A percentile compares a stretch with the other conserved stretches of the same genome.
Evolutionary conservation across 768 basidiomycete species (phyloP).

Genomic region (Suillus variegatus): DNA sequence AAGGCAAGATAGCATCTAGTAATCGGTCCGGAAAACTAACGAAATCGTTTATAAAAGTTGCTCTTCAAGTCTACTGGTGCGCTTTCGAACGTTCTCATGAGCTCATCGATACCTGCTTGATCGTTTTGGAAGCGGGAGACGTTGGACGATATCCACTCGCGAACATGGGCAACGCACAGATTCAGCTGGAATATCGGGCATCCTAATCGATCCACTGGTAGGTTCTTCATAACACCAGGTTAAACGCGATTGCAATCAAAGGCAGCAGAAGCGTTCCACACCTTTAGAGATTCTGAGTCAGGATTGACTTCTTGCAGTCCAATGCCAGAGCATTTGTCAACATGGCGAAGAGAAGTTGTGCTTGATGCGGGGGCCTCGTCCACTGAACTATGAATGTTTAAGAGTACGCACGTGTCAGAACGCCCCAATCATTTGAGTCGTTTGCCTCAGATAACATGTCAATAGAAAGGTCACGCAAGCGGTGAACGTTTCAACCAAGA

Average conservation of each 20-base stretch:
- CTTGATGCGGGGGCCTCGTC: slow-evolving; percentile 41
- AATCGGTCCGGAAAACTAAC: slow-evolving; percentile 45
- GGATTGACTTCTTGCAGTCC: slow-evolving; percentile 50
- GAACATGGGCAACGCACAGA: slow-evolving; percentile 47
- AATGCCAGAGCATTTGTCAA: slow-evolving; percentile 50
- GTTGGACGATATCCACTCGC: slow-evolving; percentile 53
- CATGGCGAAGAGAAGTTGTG: slow-evolving; percentile 40
- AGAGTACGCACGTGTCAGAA: slow-evolving; percentile 53
- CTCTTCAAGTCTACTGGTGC: not conserved
- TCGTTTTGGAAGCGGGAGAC: slow-evolving; percentile 44
- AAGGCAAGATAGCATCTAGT: slow-evolving; percentile 37
- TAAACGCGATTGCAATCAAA: not conserved
- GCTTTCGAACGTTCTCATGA: slow-evolving; percentile 22
- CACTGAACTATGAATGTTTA: not conserved
- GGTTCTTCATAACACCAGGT: slow-evolving; percentile 37
- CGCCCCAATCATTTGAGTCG: slow-evolving; percentile 58
- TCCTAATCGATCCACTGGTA: slow-evolving; percentile 33
- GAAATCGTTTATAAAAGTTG: slow-evolving; percentile 42
- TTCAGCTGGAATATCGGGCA: slow-evolving; percentile 35
- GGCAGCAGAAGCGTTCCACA: slow-evolving; percentile 20
- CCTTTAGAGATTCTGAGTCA: slow-evolving; percentile 53
- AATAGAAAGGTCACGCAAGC: too few relatives aligned
- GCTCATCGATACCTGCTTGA: slow-evolving; percentile 45
- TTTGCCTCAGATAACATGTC: too few relatives aligned
- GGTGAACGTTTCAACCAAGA: too few relatives aligned